phyloP scores from a whole-genome alignment of 1,139 yeast species.

The Hansenula sp. region DNA sequence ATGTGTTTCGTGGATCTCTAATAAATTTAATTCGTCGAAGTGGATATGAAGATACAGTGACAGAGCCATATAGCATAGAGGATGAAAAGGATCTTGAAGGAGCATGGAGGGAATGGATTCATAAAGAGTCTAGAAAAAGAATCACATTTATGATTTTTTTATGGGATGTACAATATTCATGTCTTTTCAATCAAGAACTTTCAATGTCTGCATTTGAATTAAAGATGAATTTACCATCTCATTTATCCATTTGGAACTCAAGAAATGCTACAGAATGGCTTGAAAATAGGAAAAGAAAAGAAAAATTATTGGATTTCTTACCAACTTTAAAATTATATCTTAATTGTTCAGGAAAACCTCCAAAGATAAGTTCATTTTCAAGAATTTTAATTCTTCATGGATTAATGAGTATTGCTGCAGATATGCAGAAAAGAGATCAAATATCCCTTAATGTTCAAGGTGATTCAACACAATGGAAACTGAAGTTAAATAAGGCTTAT shows the following conservation, averaged over 20 bases:
- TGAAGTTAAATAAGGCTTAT: conserved; percentile 3
- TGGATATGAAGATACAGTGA: conserved; percentile 10
- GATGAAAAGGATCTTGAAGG: conserved; percentile 7
- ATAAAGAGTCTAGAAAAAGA: conserved; percentile 24
- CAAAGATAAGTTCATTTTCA: conserved; percentile 9
- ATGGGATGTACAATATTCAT: conserved; percentile 30
- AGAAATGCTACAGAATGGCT: conserved; percentile 16
- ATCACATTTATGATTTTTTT: conserved; percentile 26
- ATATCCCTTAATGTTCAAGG: background rate
- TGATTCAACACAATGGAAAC: background rate
- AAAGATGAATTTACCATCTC: conserved; percentile 24
- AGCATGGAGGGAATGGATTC: conserved; percentile 25
- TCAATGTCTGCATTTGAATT: conserved; percentile 25
- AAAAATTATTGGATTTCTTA: conserved; percentile 3
- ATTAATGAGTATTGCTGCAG: conserved; percentile 20
- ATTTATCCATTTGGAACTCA: conserved; percentile 25
- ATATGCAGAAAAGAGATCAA: conserved; percentile 9
- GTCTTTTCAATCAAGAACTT: conserved; percentile 27
- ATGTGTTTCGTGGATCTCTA: conserved; percentile 16
- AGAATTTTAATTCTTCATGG: conserved; percentile 23
- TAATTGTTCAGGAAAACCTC: conserved; percentile 4
- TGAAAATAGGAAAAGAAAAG: conserved; percentile 1
- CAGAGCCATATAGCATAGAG: conserved; percentile 6
- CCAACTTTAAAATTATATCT: conserved; percentile 7
- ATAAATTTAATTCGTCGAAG: conserved; percentile 15